Conservation (phyloP, 129 eudicot species). For the Escallonia rubra region DNA sequence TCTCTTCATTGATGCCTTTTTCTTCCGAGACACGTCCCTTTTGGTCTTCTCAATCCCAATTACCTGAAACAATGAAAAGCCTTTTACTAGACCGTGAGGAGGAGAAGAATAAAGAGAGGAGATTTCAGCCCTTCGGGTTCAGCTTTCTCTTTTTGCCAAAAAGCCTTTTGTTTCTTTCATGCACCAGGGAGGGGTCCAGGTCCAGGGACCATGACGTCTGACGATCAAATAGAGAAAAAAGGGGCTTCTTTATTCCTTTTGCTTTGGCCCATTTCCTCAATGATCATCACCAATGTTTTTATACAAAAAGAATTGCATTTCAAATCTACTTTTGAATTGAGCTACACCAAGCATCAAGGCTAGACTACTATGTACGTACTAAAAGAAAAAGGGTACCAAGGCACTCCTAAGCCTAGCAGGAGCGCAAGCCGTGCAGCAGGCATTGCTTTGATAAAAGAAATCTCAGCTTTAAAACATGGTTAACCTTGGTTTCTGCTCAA, state of each 20-base stretch:
- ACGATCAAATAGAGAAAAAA: slow-evolving; percentile 8
- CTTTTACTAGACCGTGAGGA: background rate
- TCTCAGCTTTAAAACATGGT: too few species aligned
- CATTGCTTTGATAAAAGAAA: too few species aligned
- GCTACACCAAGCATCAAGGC: background rate
- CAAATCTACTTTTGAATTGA: too few species aligned
- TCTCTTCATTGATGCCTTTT: background rate
- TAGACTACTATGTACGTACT: background rate
- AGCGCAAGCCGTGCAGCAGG: too few species aligned
- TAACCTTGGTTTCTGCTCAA: too few species aligned
- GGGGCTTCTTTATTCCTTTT: slow-evolving; percentile 32
- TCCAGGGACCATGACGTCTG: slow-evolving; percentile 42
- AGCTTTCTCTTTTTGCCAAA: slow-evolving; percentile 39
- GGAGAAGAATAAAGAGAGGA: background rate
- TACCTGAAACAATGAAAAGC: background rate
- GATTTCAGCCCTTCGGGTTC: background rate
- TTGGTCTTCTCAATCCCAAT: background rate
- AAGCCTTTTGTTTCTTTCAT: slow-evolving; percentile 9
- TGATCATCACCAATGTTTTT: slow-evolving; percentile 7
- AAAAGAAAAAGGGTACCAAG: too few species aligned
- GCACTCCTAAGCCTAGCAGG: too few species aligned
- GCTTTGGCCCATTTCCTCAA: slow-evolving; percentile 22
- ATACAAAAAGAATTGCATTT: too few species aligned
- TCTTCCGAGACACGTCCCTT: slow-evolving; percentile 6
- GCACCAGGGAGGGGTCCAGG: background rate